Percentiles rank a stretch among this genome's conserved stretches.
These are phyloP conservation scores for Pseudogymnoascus sp. DNA, from an alignment of 2,329 filamentous ascomycete genomes.

Conservation along the genomic window DNA sequence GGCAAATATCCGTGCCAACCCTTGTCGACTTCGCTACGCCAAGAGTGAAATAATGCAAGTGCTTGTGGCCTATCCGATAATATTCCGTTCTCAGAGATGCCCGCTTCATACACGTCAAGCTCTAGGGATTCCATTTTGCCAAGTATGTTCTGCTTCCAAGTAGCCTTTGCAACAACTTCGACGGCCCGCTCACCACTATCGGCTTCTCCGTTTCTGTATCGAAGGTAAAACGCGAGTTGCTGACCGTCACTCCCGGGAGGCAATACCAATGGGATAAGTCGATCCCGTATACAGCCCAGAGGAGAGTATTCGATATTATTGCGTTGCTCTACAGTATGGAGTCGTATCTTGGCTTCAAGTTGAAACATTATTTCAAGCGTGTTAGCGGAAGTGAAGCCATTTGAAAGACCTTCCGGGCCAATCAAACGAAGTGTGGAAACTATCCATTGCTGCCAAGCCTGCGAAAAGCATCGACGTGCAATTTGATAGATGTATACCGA, in stretches of 20 bases:
- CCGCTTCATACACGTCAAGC: slow-evolving; percentile 15
- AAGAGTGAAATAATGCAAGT: slow-evolving; percentile 16
- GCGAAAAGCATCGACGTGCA: slow-evolving; percentile 20
- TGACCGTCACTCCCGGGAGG: slow-evolving; percentile 14
- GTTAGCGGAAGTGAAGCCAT: slow-evolving; percentile 16
- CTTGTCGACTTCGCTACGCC: slow-evolving; percentile 16
- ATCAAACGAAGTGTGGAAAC: slow-evolving; percentile 15
- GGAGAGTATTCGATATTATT: neutral
- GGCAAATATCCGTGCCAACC: slow-evolving; percentile 21
- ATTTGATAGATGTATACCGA: slow-evolving; percentile 18
- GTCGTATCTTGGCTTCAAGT: slow-evolving; percentile 11
- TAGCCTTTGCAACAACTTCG: slow-evolving; percentile 17
- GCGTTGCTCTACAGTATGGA: neutral
- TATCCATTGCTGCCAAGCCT: slow-evolving; percentile 15
- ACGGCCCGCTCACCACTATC: slow-evolving; percentile 15
- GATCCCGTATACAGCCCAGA: slow-evolving; percentile 14
- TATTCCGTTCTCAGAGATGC: neutral
- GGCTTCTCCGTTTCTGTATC: slow-evolving; percentile 12
- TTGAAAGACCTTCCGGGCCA: slow-evolving; percentile 18
- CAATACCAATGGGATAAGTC: slow-evolving; percentile 18
- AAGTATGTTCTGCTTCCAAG: slow-evolving; percentile 14
- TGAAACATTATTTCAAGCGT: slow-evolving; percentile 17
- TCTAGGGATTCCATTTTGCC: slow-evolving; percentile 14
- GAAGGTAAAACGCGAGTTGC: slow-evolving; percentile 15
- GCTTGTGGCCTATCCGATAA: neutral